Conservation (phyloP, 352 stramenopile genomes). For the Phytopythium aichiense region DNA sequence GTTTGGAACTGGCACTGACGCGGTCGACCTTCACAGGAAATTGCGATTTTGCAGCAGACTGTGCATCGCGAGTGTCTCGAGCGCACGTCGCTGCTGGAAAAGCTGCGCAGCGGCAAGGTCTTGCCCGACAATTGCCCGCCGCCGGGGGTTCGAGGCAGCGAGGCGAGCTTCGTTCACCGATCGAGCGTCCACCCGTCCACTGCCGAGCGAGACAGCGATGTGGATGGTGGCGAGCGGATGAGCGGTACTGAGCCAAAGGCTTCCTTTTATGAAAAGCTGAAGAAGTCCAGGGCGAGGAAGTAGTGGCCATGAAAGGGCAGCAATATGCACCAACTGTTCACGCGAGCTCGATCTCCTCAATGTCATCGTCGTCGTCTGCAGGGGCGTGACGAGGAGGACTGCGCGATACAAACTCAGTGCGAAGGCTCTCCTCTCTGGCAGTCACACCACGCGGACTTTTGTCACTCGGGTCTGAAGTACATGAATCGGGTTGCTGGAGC, state of each 20-base stretch:
- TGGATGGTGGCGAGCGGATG: conserved; percentile 18
- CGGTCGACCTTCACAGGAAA: conserved; percentile 37
- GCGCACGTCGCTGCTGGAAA: conserved; percentile 69
- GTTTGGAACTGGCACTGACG: not conserved
- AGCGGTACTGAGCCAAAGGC: conserved; percentile 26
- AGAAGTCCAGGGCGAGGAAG: conserved; percentile 45
- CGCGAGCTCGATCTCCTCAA: conserved; percentile 32
- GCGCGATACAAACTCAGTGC: not conserved
- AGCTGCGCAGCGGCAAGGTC: conserved; percentile 64
- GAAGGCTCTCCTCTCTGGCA: not conserved
- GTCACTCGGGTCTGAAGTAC: not conserved
- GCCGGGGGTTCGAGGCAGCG: not conserved
- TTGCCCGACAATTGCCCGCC: conserved; percentile 38
- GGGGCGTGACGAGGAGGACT: not conserved
- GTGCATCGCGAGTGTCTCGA: conserved; percentile 83
- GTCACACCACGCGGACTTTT: not conserved
- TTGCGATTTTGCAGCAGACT: conserved; percentile 67
- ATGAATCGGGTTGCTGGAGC: not conserved
- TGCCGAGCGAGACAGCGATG: conserved; percentile 9
- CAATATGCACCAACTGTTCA: not conserved
- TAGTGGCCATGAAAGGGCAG: conserved; percentile 9
- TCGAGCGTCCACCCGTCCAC: conserved; percentile 5
- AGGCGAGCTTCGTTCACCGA: conserved; percentile 4
- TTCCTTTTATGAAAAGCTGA: conserved; percentile 79
- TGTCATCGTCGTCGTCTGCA: conserved; percentile 56